Evolutionary conservation across 805 yeast genomes (phyloP), one percentile per base, ranked within the genome.

Genomic region (Ogataea degrootiae): DNA sequence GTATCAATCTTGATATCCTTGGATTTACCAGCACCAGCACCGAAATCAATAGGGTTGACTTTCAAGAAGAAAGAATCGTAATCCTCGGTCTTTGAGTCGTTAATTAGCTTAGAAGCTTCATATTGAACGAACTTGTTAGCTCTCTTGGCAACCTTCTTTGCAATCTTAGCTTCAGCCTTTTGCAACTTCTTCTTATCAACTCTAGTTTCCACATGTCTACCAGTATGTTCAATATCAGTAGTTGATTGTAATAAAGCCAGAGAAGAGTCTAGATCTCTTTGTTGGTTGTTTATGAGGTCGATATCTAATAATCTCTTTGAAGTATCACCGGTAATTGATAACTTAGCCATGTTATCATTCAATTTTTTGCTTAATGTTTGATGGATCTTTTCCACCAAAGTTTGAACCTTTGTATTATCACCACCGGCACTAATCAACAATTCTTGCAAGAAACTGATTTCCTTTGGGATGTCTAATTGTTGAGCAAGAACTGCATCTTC

Each of bases 151-250:
- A 94, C 92, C 71, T 94, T 94, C 63, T 95, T 92, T 21, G 97
- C 97, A 64, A 94, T 91, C 74, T 94, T 94, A 61, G 90, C 82
- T 73, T 94, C 99, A 48, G 97, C 99, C 68, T 92, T 94, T 64
- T 91, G 97, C 60, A 94, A 81, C 69, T 94, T 94, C 82, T 90
- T 91, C 75, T 86, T 86, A 67, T 94, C 99, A 39, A 94, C 99
- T 61, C 95, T 80, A 40, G 95, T 83, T 67, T 94, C 98, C 72
- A 90, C 85, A 56, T 85, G 82, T 68, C 96, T 80, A 48, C 96
- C 97, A 0, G 96, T 76, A 53, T 91, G 95, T 53, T 91, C 97
- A 55, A 94, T 85, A 62, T 90, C 97, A 51, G 81, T 79, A 15
- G 85, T 76, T 15, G 90, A 89, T 60, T 88, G 89, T 46, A 89